phyloP scores from a whole-genome alignment of 2,329 filamentous ascomycete genomes.

The Pezicula carpinea region DNA sequence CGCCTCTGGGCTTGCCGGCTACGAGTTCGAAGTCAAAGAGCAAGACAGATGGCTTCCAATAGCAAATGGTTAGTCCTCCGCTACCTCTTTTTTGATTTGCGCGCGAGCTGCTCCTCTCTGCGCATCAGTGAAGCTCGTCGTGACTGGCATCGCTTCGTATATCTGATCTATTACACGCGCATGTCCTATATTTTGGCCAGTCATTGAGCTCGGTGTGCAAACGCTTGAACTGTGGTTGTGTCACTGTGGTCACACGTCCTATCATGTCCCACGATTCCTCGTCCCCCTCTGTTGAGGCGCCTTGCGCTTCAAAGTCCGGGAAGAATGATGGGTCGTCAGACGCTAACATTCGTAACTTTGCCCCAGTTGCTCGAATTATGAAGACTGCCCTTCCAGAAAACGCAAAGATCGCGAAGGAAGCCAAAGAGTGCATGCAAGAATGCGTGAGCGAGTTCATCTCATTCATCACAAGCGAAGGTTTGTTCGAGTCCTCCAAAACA shows the following conservation, averaged over 20 bases:
- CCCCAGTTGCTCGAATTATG: slow-evolving; percentile 98
- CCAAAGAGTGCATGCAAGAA: slow-evolving; percentile 99
- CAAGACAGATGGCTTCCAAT: slow-evolving; percentile 2
- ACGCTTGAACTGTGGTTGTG: slow-evolving; percentile 25
- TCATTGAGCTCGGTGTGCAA: slow-evolving; percentile 26
- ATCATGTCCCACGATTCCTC: slow-evolving; percentile 58
- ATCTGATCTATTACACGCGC: slow-evolving; percentile 38
- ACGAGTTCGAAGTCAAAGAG: slow-evolving; percentile 70
- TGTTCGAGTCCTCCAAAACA: slow-evolving; percentile 31
- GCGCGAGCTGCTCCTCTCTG: slow-evolving; percentile 29
- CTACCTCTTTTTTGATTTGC: slow-evolving; percentile 43
- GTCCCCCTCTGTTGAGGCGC: slow-evolving; percentile 43
- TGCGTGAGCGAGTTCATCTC: slow-evolving; percentile 99
- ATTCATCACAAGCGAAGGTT: slow-evolving; percentile 98
- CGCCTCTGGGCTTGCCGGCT: slow-evolving; percentile 62
- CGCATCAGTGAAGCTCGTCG: slow-evolving; percentile 20
- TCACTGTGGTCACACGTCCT: slow-evolving; percentile 25
- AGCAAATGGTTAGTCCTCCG: slow-evolving; percentile 87
- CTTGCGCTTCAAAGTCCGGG: slow-evolving; percentile 37
- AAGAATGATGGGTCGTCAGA: slow-evolving; percentile 43
- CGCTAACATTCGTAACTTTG: slow-evolving; percentile 93
- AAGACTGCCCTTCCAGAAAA: slow-evolving; percentile 96
- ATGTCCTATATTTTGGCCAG: slow-evolving; percentile 26
- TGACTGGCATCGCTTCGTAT: slow-evolving; percentile 46
- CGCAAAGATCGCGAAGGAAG: slow-evolving; percentile 98